phyloP scores from a whole-genome alignment of 2,329 filamentous ascomycete species.

The Aaosphaeria arxii region DNA sequence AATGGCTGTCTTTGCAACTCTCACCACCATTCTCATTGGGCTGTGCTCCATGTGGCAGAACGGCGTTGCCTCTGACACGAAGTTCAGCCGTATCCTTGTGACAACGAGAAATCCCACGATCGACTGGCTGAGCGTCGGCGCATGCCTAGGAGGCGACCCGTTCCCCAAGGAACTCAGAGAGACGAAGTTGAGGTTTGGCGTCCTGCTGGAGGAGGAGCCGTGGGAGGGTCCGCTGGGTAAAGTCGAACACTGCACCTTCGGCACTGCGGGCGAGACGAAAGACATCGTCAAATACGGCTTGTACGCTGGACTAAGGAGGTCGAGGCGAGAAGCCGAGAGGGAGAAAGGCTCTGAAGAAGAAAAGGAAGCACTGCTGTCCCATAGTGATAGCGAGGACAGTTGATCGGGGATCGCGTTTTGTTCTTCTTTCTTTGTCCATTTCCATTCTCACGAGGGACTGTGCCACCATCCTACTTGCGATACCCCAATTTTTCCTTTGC shows the following conservation, averaged over 20 bases:
- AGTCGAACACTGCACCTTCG: slow-evolving; percentile 40
- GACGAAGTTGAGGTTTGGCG: slow-evolving; percentile 39
- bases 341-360: slow-evolving; percentile 8
- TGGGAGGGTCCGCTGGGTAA: slow-evolving; percentile 26
- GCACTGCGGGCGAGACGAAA: slow-evolving; percentile 34
- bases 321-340: slow-evolving; percentile 6
- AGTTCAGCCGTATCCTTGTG: slow-evolving; percentile 36
- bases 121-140: slow-evolving; percentile 36
- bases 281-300: slow-evolving; percentile 35
- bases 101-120: slow-evolving; percentile 39
- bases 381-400: too few relatives aligned
- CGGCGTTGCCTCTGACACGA: slow-evolving; percentile 34
- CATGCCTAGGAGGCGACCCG: slow-evolving; percentile 40
- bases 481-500: too few relatives aligned
- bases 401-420: too few relatives aligned
- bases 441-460: too few relatives aligned
- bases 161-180: slow-evolving; percentile 37
- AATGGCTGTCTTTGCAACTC: slow-evolving; percentile 25
- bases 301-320: slow-evolving; percentile 34
- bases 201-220: slow-evolving; percentile 34
- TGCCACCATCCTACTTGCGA: too few relatives aligned
- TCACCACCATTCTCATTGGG: slow-evolving; percentile 29
- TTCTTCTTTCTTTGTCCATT: too few relatives aligned
- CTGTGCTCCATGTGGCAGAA: slow-evolving; percentile 32
- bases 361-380: slow-evolving; percentile 9